phyloP scores from a whole-genome alignment of 1,139 yeast species.

The Protomyces gravidus region DNA sequence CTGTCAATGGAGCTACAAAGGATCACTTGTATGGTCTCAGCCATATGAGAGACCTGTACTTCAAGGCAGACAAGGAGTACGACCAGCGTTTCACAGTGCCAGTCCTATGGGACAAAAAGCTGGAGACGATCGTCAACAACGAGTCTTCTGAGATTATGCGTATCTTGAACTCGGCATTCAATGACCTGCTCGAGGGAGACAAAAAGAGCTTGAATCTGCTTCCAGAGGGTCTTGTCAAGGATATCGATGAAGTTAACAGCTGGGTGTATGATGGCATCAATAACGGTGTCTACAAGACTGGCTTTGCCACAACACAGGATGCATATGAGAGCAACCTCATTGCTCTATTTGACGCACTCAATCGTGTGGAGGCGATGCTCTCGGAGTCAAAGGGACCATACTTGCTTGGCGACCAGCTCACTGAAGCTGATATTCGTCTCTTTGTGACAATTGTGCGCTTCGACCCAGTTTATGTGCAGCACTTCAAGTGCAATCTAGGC shows the following conservation, averaged over 20 bases:
- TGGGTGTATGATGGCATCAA: slow-evolving; percentile 76
- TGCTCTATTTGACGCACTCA: slow-evolving; percentile 64
- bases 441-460: slow-evolving; percentile 80
- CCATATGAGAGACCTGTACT: slow-evolving; percentile 67
- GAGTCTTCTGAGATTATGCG: slow-evolving; percentile 87
- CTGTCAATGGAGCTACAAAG: slow-evolving; percentile 54
- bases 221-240: slow-evolving; percentile 51
- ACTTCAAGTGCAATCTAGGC: slow-evolving; percentile 84
- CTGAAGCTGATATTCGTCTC: slow-evolving; percentile 87
- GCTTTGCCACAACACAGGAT: slow-evolving; percentile 80
- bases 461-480: slow-evolving; percentile 89
- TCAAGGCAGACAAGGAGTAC: slow-evolving; percentile 69
- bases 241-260: slow-evolving; percentile 73
- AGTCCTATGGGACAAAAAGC: slow-evolving; percentile 82
- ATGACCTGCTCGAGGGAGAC: slow-evolving; percentile 49
- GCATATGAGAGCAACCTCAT: slow-evolving; percentile 71
- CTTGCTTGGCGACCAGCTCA: slow-evolving; percentile 61
- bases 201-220: slow-evolving; percentile 56
- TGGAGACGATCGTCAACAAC: slow-evolving; percentile 76
- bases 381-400: slow-evolving; percentile 50
- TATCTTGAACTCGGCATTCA: slow-evolving; percentile 69
- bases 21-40: slow-evolving; percentile 63
- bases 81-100: slow-evolving; percentile 86
- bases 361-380: slow-evolving; percentile 66
- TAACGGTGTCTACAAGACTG: slow-evolving; percentile 70